Conservation (phyloP, 192 early-diverging fungal species). For the Coemansia sp. region DNA sequence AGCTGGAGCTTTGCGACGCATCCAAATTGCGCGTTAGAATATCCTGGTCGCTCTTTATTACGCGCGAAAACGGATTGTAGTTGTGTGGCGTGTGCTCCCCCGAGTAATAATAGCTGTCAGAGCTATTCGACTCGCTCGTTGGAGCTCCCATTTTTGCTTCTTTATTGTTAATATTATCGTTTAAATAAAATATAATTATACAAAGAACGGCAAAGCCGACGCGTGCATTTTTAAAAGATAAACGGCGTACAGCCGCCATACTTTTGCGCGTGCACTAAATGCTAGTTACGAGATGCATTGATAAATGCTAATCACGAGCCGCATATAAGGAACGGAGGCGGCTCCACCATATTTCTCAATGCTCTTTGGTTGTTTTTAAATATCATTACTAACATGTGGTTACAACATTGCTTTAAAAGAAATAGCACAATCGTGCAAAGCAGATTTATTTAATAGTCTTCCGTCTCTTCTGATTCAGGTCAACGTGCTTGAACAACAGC, state of each 20-base stretch:
- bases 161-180: not conserved
- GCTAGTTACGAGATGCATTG: too few relatives aligned
- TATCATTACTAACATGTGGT: too few relatives aligned
- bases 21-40: not conserved
- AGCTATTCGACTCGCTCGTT: conserved; percentile 1
- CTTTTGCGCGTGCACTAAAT: not conserved
- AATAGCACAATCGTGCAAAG: not conserved
- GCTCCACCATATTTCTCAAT: too few relatives aligned
- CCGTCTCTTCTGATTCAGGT: conserved; percentile 26
- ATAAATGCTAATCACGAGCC: too few relatives aligned
- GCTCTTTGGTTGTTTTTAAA: too few relatives aligned
- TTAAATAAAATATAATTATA: not conserved
- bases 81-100: conserved; percentile 8
- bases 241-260: conserved; percentile 1
- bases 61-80: conserved; percentile 15
- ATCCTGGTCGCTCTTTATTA: conserved; percentile 12
- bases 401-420: too few relatives aligned
- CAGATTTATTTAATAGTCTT: conserved; percentile 42
- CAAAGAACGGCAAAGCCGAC: not conserved
- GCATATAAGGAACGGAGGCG: too few relatives aligned
- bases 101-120: conserved; percentile 7
- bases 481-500: conserved; percentile 39
- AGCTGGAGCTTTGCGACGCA: not conserved
- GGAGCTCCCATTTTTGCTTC: not conserved
- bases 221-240: not conserved